Evolutionary conservation across 2,329 filamentous ascomycete species (phyloP), one percentile per base, ranked within the genome.

Genomic region (Microdochium trichocladiopsis): DNA sequence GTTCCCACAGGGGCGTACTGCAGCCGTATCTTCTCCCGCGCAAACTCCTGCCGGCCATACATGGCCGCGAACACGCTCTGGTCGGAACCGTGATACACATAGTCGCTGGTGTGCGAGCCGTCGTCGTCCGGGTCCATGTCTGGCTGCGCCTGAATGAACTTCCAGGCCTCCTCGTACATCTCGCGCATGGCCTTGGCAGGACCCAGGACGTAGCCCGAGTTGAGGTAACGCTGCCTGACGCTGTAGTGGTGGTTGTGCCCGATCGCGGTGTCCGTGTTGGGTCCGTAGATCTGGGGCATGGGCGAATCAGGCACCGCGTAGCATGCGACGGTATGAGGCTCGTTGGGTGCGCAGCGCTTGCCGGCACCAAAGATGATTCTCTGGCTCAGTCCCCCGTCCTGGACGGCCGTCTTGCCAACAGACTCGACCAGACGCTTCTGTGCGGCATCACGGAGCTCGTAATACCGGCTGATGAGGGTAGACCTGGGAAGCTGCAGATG

Each of bases 11-110:
- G 48, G 14, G 28, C 48, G 18, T 50, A 23, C 48, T 50, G 31
- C 28, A 50, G 48, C 8, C 28, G 48, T 12, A 50, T 18, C 28
- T 36, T 50, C 48, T 50, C 48, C 25, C 48, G n/a, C 18, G 24
- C 48, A 12, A 21, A 50, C 48, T 50, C 48, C 28, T 50, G 48
- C 28, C 48, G 10, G 25, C 48, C 48, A 25, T 24, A 50, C 48
- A 50, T 50, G 2, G 11, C 6, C 4, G 28, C 28, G 28, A 50
- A 50, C 2, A 50, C 21, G 48, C 48, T 50, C 48, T 50, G 48
- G 28, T 50, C 48, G 25, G 48, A 37, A 10, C 28, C 48, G 28
- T 22, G 5, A 33, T 50, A 50, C n/a, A 33, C 9, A 25, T 31
- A 12, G 25, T 16, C 25, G 48, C 25, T 16, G 25, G 14, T 23